phyloP scores from a whole-genome alignment of 176 grass and related monocot genomes.

The Oryza brachyantha region DNA sequence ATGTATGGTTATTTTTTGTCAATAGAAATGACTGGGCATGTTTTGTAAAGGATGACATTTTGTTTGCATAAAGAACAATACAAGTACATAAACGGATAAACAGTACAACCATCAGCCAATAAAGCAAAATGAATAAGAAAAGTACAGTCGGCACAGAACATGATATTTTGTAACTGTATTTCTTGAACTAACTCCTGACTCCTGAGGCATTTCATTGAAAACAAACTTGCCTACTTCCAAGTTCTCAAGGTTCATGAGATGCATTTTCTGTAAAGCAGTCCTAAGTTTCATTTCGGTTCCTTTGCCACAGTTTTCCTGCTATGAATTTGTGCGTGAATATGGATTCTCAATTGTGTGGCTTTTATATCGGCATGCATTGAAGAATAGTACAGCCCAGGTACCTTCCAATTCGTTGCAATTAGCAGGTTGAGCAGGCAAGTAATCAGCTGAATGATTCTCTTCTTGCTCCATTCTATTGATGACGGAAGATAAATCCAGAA shows the following conservation, averaged over 20 bases:
- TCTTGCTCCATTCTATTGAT: slow-evolving; percentile 40
- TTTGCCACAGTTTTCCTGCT: background rate
- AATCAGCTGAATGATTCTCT: slow-evolving; percentile 27
- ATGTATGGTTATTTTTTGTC: too few species aligned
- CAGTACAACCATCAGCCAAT: slow-evolving; percentile 21
- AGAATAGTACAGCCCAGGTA: slow-evolving; percentile 18
- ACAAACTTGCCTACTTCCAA: background rate
- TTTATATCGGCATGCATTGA: background rate
- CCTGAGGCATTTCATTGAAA: background rate
- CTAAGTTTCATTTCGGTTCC: background rate
- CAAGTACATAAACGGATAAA: background rate
- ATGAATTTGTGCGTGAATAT: background rate
- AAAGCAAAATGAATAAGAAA: background rate
- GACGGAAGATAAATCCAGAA: background rate
- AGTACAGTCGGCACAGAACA: background rate
- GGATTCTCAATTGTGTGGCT: background rate
- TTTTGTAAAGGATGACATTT: background rate
- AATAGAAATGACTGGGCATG: too few species aligned
- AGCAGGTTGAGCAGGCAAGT: slow-evolving; percentile 5
- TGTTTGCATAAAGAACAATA: background rate
- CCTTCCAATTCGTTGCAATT: slow-evolving; percentile 35
- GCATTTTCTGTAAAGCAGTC: background rate
- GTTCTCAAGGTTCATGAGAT: slow-evolving; percentile 1
- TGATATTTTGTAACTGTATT: background rate
- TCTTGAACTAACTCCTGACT: background rate